Conservation (phyloP, 345 rosid species). For the Pelargonium nanum region DNA sequence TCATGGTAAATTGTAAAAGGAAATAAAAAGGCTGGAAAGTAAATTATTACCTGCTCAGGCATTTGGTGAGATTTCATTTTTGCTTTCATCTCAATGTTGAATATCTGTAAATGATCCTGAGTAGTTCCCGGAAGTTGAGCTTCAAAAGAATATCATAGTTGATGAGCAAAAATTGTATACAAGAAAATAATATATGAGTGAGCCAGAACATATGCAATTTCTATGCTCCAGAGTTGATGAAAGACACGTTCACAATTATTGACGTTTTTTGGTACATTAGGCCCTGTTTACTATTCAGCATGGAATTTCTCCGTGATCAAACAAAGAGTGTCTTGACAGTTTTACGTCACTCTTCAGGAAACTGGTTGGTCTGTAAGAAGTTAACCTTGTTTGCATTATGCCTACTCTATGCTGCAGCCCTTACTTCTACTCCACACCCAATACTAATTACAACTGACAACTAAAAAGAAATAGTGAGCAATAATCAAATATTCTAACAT, state of each 20-base stretch:
- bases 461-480: neutral
- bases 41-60: slow-evolving; percentile 79
- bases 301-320: neutral
- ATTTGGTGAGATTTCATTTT: slow-evolving; percentile 92
- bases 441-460: neutral
- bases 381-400: neutral
- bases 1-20: neutral
- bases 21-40: neutral
- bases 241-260: neutral
- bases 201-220: neutral
- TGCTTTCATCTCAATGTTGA: slow-evolving; percentile 91
- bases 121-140: slow-evolving; percentile 95
- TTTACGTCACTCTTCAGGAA: too few relatives aligned
- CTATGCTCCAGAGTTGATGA: neutral
- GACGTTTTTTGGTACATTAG: neutral
- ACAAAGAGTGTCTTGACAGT: neutral
- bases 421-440: neutral
- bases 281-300: neutral
- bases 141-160: slow-evolving; percentile 20
- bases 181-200: slow-evolving; percentile 1
- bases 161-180: slow-evolving; percentile 3
- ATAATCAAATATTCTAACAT: neutral
- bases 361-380: neutral
- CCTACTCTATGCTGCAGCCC: neutral
- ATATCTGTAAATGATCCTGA: slow-evolving; percentile 96